phyloP scores from a whole-genome alignment of 2,329 filamentous ascomycete genomes.

The Epicoccum nigrum region DNA sequence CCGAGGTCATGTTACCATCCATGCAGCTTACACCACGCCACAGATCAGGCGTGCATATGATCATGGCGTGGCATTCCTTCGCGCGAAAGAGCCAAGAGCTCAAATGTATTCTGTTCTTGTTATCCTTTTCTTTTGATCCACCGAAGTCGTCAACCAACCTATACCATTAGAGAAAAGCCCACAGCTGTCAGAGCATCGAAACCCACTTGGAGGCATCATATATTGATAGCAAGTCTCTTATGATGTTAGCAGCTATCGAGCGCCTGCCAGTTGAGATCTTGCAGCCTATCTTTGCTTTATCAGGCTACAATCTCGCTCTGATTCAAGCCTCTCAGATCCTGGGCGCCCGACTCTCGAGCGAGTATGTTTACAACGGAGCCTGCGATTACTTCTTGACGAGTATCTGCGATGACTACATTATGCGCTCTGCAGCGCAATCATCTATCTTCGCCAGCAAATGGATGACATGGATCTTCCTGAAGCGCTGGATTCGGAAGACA shows the following conservation, averaged over 20 bases:
- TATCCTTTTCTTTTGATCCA: background rate
- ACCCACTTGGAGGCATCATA: too few relatives aligned
- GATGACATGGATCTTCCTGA: conserved; percentile 46
- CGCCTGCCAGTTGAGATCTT: conserved; percentile 57
- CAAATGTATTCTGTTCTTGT: background rate
- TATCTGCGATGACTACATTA: conserved; percentile 12
- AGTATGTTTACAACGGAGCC: conserved; percentile 30
- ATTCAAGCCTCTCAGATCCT: conserved; percentile 49
- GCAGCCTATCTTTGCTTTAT: conserved; percentile 59
- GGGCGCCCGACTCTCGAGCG: conserved; percentile 37
- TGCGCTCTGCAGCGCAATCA: conserved; percentile 30
- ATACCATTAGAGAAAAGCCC: too few relatives aligned
- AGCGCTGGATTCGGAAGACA: conserved; percentile 25
- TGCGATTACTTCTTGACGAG: conserved; percentile 35
- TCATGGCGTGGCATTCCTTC: conserved; percentile 13
- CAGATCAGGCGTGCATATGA: conserved; percentile 6
- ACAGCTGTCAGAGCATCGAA: too few relatives aligned
- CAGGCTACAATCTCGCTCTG: conserved; percentile 52
- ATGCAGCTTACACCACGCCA: conserved; percentile 4
- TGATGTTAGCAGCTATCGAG: conserved; percentile 48
- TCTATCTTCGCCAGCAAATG: conserved; percentile 36
- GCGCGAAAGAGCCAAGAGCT: conserved; percentile 1
- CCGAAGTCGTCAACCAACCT: background rate
- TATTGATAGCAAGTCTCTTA: too few relatives aligned
- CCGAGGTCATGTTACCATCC: conserved; percentile 14